These are phyloP conservation scores for Aspergillus tamarii DNA, from an alignment of 2,329 filamentous ascomycete species.

Conservation along the genomic window DNA sequence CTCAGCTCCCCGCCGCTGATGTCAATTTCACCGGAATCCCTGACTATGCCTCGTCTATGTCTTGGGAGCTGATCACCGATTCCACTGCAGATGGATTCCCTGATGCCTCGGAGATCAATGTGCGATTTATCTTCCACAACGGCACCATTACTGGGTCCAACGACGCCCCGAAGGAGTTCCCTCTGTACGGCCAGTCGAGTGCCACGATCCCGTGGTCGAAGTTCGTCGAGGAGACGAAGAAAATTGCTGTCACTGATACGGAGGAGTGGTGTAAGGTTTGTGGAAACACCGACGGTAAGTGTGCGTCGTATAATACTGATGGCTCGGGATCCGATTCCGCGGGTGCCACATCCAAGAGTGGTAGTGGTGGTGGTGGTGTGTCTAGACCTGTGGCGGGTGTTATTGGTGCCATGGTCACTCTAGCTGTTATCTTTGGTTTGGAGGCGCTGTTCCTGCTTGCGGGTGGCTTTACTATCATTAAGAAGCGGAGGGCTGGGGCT, in stretches of 20 bases:
- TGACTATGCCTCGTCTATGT: conserved; percentile 78
- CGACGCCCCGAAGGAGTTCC: conserved; percentile 52
- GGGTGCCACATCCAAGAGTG: conserved; percentile 15
- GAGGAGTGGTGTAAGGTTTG: conserved; percentile 72
- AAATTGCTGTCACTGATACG: conserved; percentile 66
- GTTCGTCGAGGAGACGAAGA: conserved; percentile 65
- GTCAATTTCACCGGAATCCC: conserved; percentile 71
- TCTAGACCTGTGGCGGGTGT: conserved; percentile 73
- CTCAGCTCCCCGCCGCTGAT: conserved; percentile 50
- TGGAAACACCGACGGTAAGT: conserved; percentile 65
- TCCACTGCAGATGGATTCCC: conserved; percentile 40
- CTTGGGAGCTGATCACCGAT: conserved; percentile 70
- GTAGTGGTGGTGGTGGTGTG: conserved; percentile 53
- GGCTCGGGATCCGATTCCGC: conserved; percentile 18
- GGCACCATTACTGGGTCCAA: conserved; percentile 52
- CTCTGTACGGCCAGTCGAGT: conserved; percentile 61
- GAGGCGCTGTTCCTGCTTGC: conserved; percentile 1
- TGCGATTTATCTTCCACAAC: conserved; percentile 64
- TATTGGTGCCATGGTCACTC: conserved; percentile 69
- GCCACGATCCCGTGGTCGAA: conserved; percentile 66
- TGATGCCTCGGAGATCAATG: conserved; percentile 50
- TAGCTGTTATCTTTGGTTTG: conserved; percentile 38
- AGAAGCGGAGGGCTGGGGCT: background rate
- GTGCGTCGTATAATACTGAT: conserved; percentile 21
- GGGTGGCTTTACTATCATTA: background rate